Percentiles rank a stretch among this genome's conserved stretches.
Evolutionary conservation across 2,329 filamentous ascomycete species (phyloP).

Genomic region (Fusarium siculi): DNA sequence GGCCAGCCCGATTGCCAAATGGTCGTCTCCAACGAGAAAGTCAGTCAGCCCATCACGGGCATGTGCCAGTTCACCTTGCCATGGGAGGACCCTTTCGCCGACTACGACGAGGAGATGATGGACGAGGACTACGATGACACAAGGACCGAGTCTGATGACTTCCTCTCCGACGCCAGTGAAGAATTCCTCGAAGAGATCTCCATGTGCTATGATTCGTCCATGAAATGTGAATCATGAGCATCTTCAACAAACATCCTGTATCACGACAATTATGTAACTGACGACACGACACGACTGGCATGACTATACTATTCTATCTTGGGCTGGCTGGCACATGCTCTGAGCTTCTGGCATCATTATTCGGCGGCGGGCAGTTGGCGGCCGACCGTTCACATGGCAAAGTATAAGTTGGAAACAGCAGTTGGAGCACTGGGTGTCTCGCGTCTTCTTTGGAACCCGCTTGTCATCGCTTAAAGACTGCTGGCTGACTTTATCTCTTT

Average conservation of each 20-base stretch:
- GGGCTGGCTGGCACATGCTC: constrained; percentile 43
- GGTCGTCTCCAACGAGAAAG: constrained; percentile 28
- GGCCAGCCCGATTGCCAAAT: constrained; percentile 43
- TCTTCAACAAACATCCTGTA: background rate
- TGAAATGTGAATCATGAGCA: constrained; percentile 34
- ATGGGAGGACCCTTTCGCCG: constrained; percentile 49
- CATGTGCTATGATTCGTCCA: constrained; percentile 29
- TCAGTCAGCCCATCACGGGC: constrained; percentile 43
- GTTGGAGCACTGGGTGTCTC: constrained; percentile 39
- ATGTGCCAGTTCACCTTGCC: constrained; percentile 46
- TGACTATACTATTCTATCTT: constrained; percentile 4
- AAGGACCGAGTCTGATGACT: constrained; percentile 33
- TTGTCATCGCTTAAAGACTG: constrained; percentile 45
- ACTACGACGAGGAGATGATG: constrained; percentile 54
- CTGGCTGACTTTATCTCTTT: constrained; percentile 57
- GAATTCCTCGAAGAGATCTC: constrained; percentile 39
- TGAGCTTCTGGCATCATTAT: constrained; percentile 19
- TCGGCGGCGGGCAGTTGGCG: constrained; percentile 31
- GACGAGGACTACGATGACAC: constrained; percentile 38
- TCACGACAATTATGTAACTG: constrained; percentile 16
- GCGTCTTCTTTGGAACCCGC: constrained; percentile 45
- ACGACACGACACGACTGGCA: constrained; percentile 29
- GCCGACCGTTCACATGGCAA: constrained; percentile 26
- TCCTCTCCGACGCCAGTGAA: constrained; percentile 36
- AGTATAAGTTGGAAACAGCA: constrained; percentile 39